Conservation (phyloP, 768 basidiomycete species). For the Mycena chlorophos region DNA sequence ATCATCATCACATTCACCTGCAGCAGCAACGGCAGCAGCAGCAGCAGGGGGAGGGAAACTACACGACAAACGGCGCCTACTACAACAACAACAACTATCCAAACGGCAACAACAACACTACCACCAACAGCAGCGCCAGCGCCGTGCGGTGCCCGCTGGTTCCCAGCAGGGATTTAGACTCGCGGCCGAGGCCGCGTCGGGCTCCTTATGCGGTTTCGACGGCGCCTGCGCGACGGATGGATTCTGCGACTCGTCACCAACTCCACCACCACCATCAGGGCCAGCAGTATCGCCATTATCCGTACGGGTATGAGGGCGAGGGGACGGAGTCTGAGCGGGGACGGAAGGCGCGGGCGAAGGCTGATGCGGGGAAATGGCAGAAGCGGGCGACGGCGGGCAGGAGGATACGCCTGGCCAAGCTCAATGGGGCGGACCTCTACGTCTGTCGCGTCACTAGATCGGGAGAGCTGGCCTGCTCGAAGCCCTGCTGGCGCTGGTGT, state of each 20-base stretch:
- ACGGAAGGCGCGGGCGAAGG: background rate
- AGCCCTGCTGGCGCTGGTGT: conserved; percentile 54
- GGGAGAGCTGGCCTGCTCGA: conserved; percentile 47
- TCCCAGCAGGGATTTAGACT: conserved; percentile 14
- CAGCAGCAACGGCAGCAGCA: too few species aligned
- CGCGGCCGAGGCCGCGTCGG: conserved; percentile 1
- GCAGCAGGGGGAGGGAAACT: conserved; percentile 8
- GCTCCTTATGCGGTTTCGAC: conserved; percentile 10
- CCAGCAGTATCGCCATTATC: background rate
- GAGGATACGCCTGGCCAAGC: conserved; percentile 6
- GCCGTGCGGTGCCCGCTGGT: conserved; percentile 10
- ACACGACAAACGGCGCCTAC: conserved; percentile 21
- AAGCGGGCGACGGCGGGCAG: conserved; percentile 2
- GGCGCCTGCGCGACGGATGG: conserved; percentile 4
- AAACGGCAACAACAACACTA: conserved; percentile 13
- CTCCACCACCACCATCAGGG: conserved; percentile 10
- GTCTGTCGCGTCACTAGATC: conserved; percentile 51
- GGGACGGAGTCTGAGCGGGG: background rate
- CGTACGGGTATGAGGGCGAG: conserved; percentile 1
- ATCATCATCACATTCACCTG: too few species aligned
- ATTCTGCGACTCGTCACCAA: conserved; percentile 8
- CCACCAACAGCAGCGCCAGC: background rate
- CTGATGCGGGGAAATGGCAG: background rate
- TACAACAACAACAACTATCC: background rate
- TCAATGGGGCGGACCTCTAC: conserved; percentile 56